These are phyloP conservation scores for Opeltia flavorubescens DNA, from an alignment of 495 filamentous ascomycete genomes.

Conservation along the genomic window DNA sequence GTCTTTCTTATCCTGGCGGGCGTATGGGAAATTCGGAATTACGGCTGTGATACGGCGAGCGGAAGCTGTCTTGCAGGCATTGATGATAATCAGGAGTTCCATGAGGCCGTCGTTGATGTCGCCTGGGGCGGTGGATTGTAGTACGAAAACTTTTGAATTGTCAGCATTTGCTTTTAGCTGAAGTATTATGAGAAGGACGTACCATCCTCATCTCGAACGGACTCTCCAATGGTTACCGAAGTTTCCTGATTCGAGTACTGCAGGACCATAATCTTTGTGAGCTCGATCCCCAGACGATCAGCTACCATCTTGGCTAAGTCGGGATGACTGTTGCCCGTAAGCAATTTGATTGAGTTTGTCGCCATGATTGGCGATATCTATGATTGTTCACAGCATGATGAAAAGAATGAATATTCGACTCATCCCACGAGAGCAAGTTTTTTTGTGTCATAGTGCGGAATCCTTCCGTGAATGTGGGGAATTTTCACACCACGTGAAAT, in stretches of 20 bases:
- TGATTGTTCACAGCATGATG: neutral
- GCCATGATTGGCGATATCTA: slow-evolving; percentile 33
- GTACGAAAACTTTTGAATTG: slow-evolving; percentile 71
- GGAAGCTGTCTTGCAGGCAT: slow-evolving; percentile 94
- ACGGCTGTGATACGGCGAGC: slow-evolving; percentile 83
- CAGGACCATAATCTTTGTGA: slow-evolving; percentile 83
- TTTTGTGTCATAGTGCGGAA: too few relatives aligned
- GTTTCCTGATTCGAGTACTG: slow-evolving; percentile 98
- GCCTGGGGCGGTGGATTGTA: slow-evolving; percentile 89
- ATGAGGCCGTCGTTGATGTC: slow-evolving; percentile 98
- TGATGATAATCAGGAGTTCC: slow-evolving; percentile 98
- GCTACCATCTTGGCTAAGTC: slow-evolving; percentile 79
- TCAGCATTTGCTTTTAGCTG: too few relatives aligned
- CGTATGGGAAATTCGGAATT: slow-evolving; percentile 91
- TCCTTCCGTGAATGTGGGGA: too few relatives aligned
- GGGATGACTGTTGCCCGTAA: slow-evolving; percentile 93
- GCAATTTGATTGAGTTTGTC: slow-evolving; percentile 86
- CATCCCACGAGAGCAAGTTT: neutral
- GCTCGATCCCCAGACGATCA: slow-evolving; percentile 83
- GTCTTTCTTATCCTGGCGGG: slow-evolving; percentile 95
- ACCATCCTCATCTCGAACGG: slow-evolving; percentile 93
- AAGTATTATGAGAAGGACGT: slow-evolving; percentile 14
- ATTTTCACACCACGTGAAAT: too few relatives aligned
- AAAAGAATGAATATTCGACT: neutral
- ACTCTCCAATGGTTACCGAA: slow-evolving; percentile 91